Evolutionary conservation across 2,329 filamentous ascomycete species (phyloP), one percentile per base, ranked within the genome.

Genomic region (Chaetomiaceae sp.): DNA sequence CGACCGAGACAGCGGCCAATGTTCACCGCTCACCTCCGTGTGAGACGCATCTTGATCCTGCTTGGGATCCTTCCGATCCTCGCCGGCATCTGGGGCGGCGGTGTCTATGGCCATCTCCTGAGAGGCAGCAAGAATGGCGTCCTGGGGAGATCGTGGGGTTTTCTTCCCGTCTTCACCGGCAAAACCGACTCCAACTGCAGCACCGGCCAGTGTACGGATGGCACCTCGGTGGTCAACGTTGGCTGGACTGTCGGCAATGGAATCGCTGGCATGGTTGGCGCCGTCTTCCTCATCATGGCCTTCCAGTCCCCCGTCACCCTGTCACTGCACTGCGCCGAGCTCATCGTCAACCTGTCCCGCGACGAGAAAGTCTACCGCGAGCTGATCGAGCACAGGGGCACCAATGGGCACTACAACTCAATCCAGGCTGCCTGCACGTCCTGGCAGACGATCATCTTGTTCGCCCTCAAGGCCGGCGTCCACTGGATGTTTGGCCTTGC

Each of bases 401-500:
- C 63, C 22, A 59, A 63, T 54, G 53, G 58, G 5, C 59, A 60
- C 47, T 63, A 61, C 53, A 66, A 65, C 53, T 62, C 64, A 1
- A 53, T 68, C 15, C 17, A 57, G 15, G 63, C 63, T 3, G 66
- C 65, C n/a, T 56, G 61, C 40, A 63, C 57, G 1, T 61, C 60
- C 2, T 67, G 65, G 65, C 61, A 64, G 55, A 67, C 63, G 6
- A 47, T 65, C 20, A 57, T 59, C 23, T 58, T 68, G 37, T 67
- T 68, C 43, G 42, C 47, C 17, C 60, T 64, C 46, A 68, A 68
- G 53, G 58, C 65, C 11, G 59, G 54, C n/a, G 58, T 66, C 6
- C 66, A 68, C 55, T 68, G 66, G 66, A 53, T 68, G 36, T 66
- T 68, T 45, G 66, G 66, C 47, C 60, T 66, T 8, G 57, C 59